Evolutionary conservation across 305 asterid genomes (phyloP), one percentile per base, ranked within the genome.

Genomic region (Rubia occidens): DNA sequence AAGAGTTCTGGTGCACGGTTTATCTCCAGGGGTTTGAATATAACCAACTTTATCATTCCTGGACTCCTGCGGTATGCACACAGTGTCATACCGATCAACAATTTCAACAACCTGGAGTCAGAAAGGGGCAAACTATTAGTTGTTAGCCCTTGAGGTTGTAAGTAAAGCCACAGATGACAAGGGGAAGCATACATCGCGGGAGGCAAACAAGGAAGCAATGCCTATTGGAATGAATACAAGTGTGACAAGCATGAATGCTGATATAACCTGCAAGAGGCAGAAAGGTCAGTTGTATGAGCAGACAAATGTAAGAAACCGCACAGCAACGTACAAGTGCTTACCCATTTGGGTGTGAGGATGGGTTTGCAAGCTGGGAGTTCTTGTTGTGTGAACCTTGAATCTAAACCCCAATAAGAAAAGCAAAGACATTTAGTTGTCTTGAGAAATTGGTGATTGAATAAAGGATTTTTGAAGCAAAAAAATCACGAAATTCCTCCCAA

Each of bases 301-400:
- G 20, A 51, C 43, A 2, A 7, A 24, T 20, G 54, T 2, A 1
- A n/a, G 4, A 64, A 24, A 11, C 15, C 1, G 45, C 15, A 42
- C 2, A 44, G 39, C 26, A 21, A 64, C 44, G 8, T 2, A 35
- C 43, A 64, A 71, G 15, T 39, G 59, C 35, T 69, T 80, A 92
- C 98, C 98, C 98, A 92, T 89, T 85, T 85, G 37, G 98, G 98
- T 62, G 98, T 92, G 65, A 92, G 87, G 71, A 92, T 89, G 49
- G 98, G 98, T 72, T 90, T 92, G 87, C 97, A 92, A 10, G 98
- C 98, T 8, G 98, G 98, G 74, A 92, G 89, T 75, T 92, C 97
- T 78, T 92, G 98, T 65, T 92, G 98, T 7, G 97, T 88, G 78
- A 92, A 89, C 87, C 93, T 88, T 56, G 98, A 92, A 88, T 88